Conservation (phyloP, 257 asterid species). For the Striga asiatica region DNA sequence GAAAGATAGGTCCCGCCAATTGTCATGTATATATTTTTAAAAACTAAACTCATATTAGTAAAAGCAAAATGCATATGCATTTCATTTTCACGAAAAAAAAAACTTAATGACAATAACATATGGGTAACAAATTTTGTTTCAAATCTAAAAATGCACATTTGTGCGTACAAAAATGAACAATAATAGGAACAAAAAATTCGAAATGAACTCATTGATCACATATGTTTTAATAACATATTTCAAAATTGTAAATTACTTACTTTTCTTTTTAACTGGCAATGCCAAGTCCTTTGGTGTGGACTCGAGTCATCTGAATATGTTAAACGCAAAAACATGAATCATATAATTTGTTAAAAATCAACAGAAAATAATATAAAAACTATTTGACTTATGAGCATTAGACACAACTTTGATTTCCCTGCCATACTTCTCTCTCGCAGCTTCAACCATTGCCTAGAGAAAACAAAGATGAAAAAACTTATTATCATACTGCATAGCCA, state of each 20-base stretch:
- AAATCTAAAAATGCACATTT: too few species aligned
- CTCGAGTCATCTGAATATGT: conserved; percentile 61
- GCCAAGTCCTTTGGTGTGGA: conserved; percentile 86
- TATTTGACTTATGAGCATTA: conserved; percentile 31
- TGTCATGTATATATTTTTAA: too few species aligned
- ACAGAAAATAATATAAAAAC: neutral
- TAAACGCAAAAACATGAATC: neutral
- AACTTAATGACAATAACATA: too few species aligned
- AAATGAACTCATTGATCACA: too few species aligned
- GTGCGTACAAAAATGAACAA: too few species aligned
- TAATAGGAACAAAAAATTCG: too few species aligned
- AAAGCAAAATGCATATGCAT: too few species aligned
- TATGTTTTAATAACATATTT: too few species aligned
- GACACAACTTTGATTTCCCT: conserved; percentile 64
- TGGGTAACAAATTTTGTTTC: too few species aligned
- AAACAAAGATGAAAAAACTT: conserved; percentile 8
- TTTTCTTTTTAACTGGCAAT: conserved; percentile 71
- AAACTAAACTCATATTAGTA: too few species aligned
- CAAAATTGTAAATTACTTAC: conserved; percentile 25
- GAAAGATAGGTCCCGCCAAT: too few species aligned
- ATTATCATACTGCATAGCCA: conserved; percentile 6
- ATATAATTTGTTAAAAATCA: neutral
- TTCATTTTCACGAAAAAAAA: too few species aligned
- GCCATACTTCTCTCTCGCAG: conserved; percentile 76
- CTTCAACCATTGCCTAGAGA: conserved; percentile 65